Evolutionary conservation across 208 protist genomes (phyloP), one percentile per base, ranked within the genome.

Genomic region (Trypanosoma platydactyli): DNA sequence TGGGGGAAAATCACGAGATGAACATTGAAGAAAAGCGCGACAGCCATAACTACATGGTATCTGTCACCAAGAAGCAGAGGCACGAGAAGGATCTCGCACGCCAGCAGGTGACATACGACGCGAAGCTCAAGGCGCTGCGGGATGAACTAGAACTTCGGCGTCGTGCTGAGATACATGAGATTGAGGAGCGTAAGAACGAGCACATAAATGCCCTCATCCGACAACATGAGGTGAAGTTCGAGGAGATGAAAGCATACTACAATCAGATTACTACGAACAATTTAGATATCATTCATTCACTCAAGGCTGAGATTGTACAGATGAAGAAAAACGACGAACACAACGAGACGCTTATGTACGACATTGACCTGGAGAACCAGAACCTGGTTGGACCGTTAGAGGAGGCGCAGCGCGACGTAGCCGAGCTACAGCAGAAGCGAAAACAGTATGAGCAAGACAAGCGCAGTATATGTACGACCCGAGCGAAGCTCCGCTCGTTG

Each of bases 191-290:
- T 25, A 97, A 98, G 70, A 98, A 99, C 73, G 80, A 85, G 48
- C 97, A 99, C 79, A 99, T 99, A 66, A 95, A 97, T 65, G 76
- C 94, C 56, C 92, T 99, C 46, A 97, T 99, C 68, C 67, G 68
- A 52, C 95, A 98, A 65, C 98, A 99, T 79, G 92, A 98, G 74
- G 76, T 80, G 35, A 95, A 98, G 24, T 99, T 99, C 75, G 72
- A 71, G 33, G 95, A 98, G 72, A 98, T 98, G 84, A 99, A 99
- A 80, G 75, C 78, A 5, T 99, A 99, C 89, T 99, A 99, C 84
- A 98, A 98, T 67, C 92, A 97, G 71, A 99, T 99, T 71, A 99
- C 97, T 0, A 94, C 87, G 51, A 99, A 98, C 80, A 99, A 99
- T 79, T 64, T 99, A 15, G 97, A 98, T 44, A 96, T 99, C 27